Conservation (phyloP, 495 filamentous ascomycete species). For the Daldinia childiae region DNA sequence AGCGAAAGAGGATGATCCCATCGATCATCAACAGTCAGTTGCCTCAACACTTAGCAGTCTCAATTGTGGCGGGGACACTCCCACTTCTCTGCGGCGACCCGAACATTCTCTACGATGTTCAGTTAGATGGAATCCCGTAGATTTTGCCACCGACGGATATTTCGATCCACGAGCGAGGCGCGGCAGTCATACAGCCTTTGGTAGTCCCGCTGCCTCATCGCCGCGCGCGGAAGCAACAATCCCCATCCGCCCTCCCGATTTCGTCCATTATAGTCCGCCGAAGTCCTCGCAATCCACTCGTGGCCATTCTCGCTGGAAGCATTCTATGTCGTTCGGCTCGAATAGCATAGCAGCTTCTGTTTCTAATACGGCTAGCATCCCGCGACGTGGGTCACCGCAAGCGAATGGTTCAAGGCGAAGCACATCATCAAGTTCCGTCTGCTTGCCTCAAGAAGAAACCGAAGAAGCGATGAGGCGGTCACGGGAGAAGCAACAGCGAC, state of each 20-base stretch:
- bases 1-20: conserved; percentile 34
- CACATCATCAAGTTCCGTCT: conserved; percentile 30
- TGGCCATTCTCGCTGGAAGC: conserved; percentile 14
- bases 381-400: conserved; percentile 43
- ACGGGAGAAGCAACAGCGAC: conserved; percentile 67
- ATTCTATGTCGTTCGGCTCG: conserved; percentile 14
- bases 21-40: conserved; percentile 41
- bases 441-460: conserved; percentile 27
- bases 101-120: conserved; percentile 28
- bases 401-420: not conserved
- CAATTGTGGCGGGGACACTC: conserved; percentile 17
- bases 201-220: conserved; percentile 17
- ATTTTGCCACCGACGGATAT: conserved; percentile 40
- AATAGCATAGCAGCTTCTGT: conserved; percentile 23
- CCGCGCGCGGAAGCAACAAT: conserved; percentile 1
- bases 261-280: conserved; percentile 4
- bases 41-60: conserved; percentile 47
- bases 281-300: conserved; percentile 3
- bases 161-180: not conserved
- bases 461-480: conserved; percentile 48
- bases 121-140: conserved; percentile 52
- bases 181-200: not conserved
- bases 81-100: conserved; percentile 11
- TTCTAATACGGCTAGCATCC: conserved; percentile 35
- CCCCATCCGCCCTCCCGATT: conserved; percentile 13